Base-by-base conservation (phyloP, 1,284 basidiomycete genomes). In the Ustilago sp. region DNA sequence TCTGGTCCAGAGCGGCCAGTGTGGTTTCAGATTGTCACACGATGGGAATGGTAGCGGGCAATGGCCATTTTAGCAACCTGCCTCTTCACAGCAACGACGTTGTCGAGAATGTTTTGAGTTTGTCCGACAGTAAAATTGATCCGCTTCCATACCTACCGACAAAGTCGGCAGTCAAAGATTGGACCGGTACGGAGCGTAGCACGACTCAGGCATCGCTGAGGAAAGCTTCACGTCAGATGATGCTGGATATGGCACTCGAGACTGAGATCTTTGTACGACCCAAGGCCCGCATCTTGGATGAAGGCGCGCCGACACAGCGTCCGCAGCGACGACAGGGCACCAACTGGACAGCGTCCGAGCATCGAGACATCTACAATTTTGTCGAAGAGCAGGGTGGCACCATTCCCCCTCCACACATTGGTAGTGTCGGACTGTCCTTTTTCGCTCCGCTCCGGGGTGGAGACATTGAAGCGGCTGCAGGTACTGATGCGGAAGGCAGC, bases 291-390 rank as follows among this genome's bases (percentile, higher is more conserved):
- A 45, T 72, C 8, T 31, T 76, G 12, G 74, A 76, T 52, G 59
- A 61, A 34, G 74, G 68, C 7, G 68, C 63, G 5, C 58, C 65
- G 15, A 62, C 53, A 17, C 65, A 68, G n/a, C 51, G 68, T 9
- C 62, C 62, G 8, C 61, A 64, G 38, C 53, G 61, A 31, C 63
- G 73, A 23, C 62, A 57, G 17, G 65, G 63, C 1, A 76, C 74
- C 34, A 76, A 76, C 15, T 76, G 74, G 74, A 76, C 74, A 0
- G 63, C 74, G 0, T 48, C 60, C 38, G 68, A 75, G 53, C 68
- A 71, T 43, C 63, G 57, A n/a, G 61, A 71, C 11, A 67, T 56
- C 32, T 75, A 67, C 50, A 53, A 59, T 15, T 69, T 66, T 19
- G 68, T 68, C 19, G 65, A 75, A n/a, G 63, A 69, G 56, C 67